Evolutionary conservation across 768 basidiomycete species (phyloP), one percentile per base, ranked within the genome.

Genomic region (Strobilomyces confusus): DNA sequence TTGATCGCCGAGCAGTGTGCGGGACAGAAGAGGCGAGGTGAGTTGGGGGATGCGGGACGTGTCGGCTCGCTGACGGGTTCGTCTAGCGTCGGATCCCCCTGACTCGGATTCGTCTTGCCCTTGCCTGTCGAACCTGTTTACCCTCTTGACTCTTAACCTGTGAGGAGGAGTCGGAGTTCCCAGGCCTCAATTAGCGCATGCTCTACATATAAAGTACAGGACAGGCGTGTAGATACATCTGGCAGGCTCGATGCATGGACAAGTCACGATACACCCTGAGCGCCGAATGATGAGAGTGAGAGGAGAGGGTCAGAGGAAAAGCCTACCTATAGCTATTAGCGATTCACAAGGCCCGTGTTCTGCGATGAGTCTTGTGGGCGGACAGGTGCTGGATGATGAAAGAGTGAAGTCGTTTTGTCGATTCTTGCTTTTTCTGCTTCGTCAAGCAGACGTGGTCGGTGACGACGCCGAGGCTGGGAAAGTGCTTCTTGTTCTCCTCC

Each of bases 401-500:
- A 8, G 60, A 48, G 7, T 59, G 60, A 12, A 63, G 53, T 17
- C 43, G 52, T 44, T n/a, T 56, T 4, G 56, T 64, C 14, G 63
- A 64, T 22, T 62, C 57, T 12, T 61, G 59, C 48, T 50, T 38
- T 30, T 48, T 38, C 34, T 22, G 38, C 44, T 59, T 42, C 11
- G 47, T 64, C 62, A 63, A 48, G 30, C 63, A 63, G 38, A 58
- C 36, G 12, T 63, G 62, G 45, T 56, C 59, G 4, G 48, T 54
- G 15, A 54, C 49, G 9, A 43, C 30, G 25, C 36, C 23, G 17
- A 64, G 59, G 12, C 57, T 56, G 2, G 59, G 50, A 7, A 63
- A 62, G 30, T 64, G 59, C 12, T 48, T 61, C 30, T 59, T 48
- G 20, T 65, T 64, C 33, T 56, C 57, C 29, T 62, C 56, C 63